Evolutionary conservation across 2,329 filamentous ascomycete species (phyloP).

Genomic region (Stagonosporopsis vannaccii): DNA sequence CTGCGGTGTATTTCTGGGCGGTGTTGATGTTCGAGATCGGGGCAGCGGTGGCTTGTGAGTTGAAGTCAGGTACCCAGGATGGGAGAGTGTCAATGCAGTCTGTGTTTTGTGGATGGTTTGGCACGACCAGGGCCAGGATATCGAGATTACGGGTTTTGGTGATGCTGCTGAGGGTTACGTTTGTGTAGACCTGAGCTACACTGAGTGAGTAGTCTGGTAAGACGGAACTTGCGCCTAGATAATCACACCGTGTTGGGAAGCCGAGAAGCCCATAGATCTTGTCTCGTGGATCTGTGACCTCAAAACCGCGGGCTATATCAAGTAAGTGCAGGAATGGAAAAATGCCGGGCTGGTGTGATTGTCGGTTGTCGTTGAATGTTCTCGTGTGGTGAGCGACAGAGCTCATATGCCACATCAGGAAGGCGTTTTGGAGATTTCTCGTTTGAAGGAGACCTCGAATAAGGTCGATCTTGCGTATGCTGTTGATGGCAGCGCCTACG

Average conservation of each 20-base stretch:
- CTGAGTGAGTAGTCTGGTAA: conserved; percentile 19
- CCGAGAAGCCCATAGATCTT: conserved; percentile 30
- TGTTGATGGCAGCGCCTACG: conserved; percentile 16
- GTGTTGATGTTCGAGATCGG: conserved; percentile 11
- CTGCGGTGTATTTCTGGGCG: conserved; percentile 6
- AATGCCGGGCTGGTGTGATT: not conserved
- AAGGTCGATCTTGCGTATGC: conserved; percentile 2
- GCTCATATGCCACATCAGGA: conserved; percentile 19
- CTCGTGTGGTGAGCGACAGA: not conserved
- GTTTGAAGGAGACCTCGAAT: conserved; percentile 8
- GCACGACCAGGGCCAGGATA: conserved; percentile 13
- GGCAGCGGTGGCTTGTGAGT: conserved; percentile 1
- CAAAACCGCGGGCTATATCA: conserved; percentile 21
- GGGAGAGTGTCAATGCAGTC: conserved; percentile 1
- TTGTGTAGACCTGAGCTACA: conserved; percentile 18
- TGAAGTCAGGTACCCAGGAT: conserved; percentile 31
- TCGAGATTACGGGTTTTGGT: conserved; percentile 14
- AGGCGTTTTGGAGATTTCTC: conserved; percentile 23
- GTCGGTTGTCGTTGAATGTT: not conserved
- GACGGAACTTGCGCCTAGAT: not conserved
- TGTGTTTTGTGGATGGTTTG: not conserved
- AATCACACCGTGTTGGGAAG: conserved; percentile 5
- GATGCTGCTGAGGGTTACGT: conserved; percentile 16
- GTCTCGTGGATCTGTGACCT: conserved; percentile 25
- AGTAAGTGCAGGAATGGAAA: conserved; percentile 25